Evolutionary conservation across 768 basidiomycete genomes (phyloP).

Genomic region (Auricularia heimuer): DNA sequence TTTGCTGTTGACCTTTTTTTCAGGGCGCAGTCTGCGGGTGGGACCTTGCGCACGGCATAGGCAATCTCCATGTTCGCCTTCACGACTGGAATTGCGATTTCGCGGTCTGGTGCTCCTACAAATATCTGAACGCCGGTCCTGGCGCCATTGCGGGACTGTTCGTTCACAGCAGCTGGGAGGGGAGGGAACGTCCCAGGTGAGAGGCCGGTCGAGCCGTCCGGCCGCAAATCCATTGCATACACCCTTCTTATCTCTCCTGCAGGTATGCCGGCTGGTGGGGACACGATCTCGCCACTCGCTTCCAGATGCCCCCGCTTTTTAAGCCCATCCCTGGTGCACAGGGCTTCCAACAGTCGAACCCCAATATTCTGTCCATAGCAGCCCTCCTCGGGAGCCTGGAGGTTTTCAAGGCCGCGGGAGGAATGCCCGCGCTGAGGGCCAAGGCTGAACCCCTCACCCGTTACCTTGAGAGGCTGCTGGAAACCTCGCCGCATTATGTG

Average conservation of each 20-base stretch:
- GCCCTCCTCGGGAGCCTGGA: conserved; percentile 77
- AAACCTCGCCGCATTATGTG: conserved; percentile 54
- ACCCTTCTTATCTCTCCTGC: background rate
- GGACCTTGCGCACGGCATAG: conserved; percentile 93
- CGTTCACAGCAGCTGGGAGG: conserved; percentile 75
- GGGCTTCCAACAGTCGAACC: conserved; percentile 95
- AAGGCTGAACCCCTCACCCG: conserved; percentile 65
- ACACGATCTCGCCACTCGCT: conserved; percentile 76
- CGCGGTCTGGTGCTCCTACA: conserved; percentile 98
- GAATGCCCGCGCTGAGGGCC: conserved; percentile 55
- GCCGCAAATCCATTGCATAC: conserved; percentile 1
- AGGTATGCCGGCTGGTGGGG: conserved; percentile 99
- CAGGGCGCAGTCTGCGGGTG: conserved; percentile 92
- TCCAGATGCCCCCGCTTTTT: conserved; percentile 81
- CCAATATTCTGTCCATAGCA: conserved; percentile 68
- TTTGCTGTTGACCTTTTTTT: conserved; percentile 9
- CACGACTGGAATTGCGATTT: conserved; percentile 96
- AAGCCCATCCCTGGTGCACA: conserved; percentile 81
- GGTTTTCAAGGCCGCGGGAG: conserved; percentile 69
- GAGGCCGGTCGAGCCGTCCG: conserved; percentile 15
- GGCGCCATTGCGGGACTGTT: conserved; percentile 96
- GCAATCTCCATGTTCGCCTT: conserved; percentile 81
- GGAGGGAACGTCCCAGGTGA: conserved; percentile 52
- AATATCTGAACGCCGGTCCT: conserved; percentile 93
- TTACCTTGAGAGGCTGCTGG: conserved; percentile 56